Evolutionary conservation across 2,329 filamentous ascomycete species (phyloP), one percentile per base, ranked within the genome.

Genomic region (Massarina eburnea): DNA sequence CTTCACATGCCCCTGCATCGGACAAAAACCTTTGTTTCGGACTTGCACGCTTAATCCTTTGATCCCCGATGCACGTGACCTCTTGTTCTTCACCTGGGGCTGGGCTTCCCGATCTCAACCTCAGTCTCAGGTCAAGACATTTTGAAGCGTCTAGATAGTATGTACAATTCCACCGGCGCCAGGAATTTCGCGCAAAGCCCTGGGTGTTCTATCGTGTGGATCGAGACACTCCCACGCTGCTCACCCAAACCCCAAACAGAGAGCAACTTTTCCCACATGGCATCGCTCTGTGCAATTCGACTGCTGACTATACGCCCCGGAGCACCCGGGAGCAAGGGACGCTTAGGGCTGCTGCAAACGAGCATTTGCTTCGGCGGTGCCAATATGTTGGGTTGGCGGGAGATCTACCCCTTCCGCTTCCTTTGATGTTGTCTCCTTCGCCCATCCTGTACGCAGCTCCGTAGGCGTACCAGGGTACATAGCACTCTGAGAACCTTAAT

Each of bases 121-220:
- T 9, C 35, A 38, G 35, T 38, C 35, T 38, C 35, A 38, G 35
- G 35, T 20, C 22, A 20, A 38, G 35, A 38, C 35, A 38, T 24
- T 22, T 14, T 17, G 22, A 38, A 14, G 20, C 34, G 21, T 4
- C 27, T 14, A 30, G 27, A 8, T 14, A 30, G 12, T n/a, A n/a
- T n/a, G n/a, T n/a, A n/a, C n/a, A n/a, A 30, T 14, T 30, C 27
- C n/a, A 30, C 7, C 27, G 27, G 27, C 12, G 27, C 6, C 27
- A 30, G 27, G n/a, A 30, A 8, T 4, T 8, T 6, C 27, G 6
- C 12, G 9, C 6, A 30, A 8, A 7, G n/a, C n/a, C n/a, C n/a
- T n/a, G n/a, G n/a, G n/a, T n/a, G n/a, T n/a, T n/a, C n/a, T n/a
- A n/a, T n/a, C n/a, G n/a, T n/a, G n/a, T n/a, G n/a, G n/a, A n/a